Base-by-base conservation (phyloP, 768 basidiomycete genomes). In the Grammothele lineata region DNA sequence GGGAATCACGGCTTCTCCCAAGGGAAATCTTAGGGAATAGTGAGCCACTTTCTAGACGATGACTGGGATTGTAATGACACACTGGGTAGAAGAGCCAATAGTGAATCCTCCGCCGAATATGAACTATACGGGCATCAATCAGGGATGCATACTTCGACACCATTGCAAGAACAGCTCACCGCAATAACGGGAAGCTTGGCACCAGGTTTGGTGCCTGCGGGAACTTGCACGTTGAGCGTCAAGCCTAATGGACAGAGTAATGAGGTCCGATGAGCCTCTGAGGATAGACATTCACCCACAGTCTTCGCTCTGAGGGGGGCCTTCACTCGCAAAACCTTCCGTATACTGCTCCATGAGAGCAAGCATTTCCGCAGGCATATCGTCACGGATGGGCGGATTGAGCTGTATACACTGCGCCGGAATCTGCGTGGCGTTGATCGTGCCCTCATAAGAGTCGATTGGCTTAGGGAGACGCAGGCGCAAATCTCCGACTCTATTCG, bases 181-280 rank as follows among this genome's bases (percentile, higher is more conserved):
- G 30, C 35, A 17, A 36, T n/a, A n/a, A 36, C 35, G 17, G 35
- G 35, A 8, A 36, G 18, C 35, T 36, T 36, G 8, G 8, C 8
- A 8, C 35, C 35, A 8, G 35, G 35, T n/a, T 36, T 36, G 9
- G 18, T 36, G 9, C 18, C 18, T 6, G 35, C 35, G 17, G 35
- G 35, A 7, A 19, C 35, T 14, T n/a, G 12, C 8, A 36, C 35
- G 18, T 36, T 17, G 8, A 36, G 9, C 8, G 12, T 36, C 6
- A 36, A n/a, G 35, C 35, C 35, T 36, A 17, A n/a, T n/a, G n/a
- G n/a, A n/a, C n/a, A 40, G 21, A 11, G 66, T 62, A 45, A 80
- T 78, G 24, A 18, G 58, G 57, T 35, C 37, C 25, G 43, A n/a
- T 32, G 30, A 32, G 9, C 8, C 8, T 32, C 15, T 32, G 8